Conservation (phyloP, 495 filamentous ascomycete species). For the Filosporella fistucella region DNA sequence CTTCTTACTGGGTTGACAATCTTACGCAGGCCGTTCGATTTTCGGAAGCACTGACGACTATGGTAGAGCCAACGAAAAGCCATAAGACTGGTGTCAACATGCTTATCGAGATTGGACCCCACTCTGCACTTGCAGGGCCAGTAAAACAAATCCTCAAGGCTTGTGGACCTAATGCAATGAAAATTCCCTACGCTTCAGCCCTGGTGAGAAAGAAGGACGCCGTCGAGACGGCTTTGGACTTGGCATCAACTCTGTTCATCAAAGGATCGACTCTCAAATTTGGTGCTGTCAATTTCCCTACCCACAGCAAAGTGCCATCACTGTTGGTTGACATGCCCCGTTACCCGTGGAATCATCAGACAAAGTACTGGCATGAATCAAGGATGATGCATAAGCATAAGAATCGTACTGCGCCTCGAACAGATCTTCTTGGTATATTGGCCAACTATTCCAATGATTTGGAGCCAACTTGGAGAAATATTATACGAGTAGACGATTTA, state of each 20-base stretch:
- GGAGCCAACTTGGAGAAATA: constrained; percentile 35
- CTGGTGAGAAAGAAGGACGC: constrained; percentile 42
- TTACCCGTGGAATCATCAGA: constrained; percentile 35
- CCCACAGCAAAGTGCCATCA: constrained; percentile 31
- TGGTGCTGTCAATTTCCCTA: constrained; percentile 35
- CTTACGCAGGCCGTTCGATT: constrained; percentile 49
- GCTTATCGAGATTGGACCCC: constrained; percentile 62
- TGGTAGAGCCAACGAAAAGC: constrained; percentile 27
- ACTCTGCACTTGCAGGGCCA: constrained; percentile 58
- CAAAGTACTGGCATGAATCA: constrained; percentile 35
- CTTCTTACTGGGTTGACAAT: constrained; percentile 53
- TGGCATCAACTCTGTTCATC: constrained; percentile 29
- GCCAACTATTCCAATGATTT: constrained; percentile 27
- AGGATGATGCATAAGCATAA: constrained; percentile 31
- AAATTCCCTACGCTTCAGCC: constrained; percentile 33
- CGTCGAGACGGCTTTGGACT: constrained; percentile 42
- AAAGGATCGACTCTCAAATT: constrained; percentile 42
- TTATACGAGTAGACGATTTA: constrained; percentile 24
- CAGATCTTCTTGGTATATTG: constrained; percentile 35
- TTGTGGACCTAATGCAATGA: constrained; percentile 5
- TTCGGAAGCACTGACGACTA: constrained; percentile 31
- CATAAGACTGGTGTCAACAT: constrained; percentile 23
- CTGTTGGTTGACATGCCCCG: constrained; percentile 28
- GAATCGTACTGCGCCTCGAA: constrained; percentile 34
- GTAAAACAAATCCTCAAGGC: constrained; percentile 52